Evolutionary conservation across 2,329 filamentous ascomycete species (phyloP), one percentile per base, ranked within the genome.

Genomic region (Colletotrichum spinosum): DNA sequence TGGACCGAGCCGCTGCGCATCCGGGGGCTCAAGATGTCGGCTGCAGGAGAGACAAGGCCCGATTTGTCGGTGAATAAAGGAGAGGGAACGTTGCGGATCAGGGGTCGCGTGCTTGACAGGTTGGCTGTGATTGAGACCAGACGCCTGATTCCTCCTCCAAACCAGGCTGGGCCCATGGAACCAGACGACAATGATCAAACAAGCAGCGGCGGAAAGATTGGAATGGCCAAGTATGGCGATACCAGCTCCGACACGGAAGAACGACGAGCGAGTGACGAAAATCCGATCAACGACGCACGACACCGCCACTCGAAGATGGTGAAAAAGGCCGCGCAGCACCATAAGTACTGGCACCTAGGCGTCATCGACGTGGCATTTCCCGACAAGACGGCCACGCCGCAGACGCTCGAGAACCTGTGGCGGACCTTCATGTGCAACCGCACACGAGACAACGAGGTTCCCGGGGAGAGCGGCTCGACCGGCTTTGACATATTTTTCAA

Each of bases 1-100:
- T 67, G 65, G 66, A 60, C 55, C 11, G 66, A 68, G 25, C 63
- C 66, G 2, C 38, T 67, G 3, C 45, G 63, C 5, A 62, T 57
- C 6, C 63, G 66, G 1, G 55, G 15, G 1, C 17, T 68, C 2
- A 34, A 54, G 2, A 51, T 39, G 8, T 48, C 15, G 8, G 58
- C 57, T 7, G 34, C n/a, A 0, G 62, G 62, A 11, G 17, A 48
- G 2, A 33, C 42, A 0, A 41, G 50, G 1, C 38, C 61, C 4
- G 44, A n/a, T 15, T 12, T 60, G 9, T 3, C 1, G 0, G 41
- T 60, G 0, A 37, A 65, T 0, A 33, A 44, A 33, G 13, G 2
- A 2, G 9, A 13, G 2, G 33, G 11, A 2, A 11, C 44, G 6
- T n/a, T 65, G 8, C 37, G 17, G 13, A 60, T 65, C 37, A 65